Evolutionary conservation across 2,329 filamentous ascomycete species (phyloP).

Genomic region (Fusarium circinatum): DNA sequence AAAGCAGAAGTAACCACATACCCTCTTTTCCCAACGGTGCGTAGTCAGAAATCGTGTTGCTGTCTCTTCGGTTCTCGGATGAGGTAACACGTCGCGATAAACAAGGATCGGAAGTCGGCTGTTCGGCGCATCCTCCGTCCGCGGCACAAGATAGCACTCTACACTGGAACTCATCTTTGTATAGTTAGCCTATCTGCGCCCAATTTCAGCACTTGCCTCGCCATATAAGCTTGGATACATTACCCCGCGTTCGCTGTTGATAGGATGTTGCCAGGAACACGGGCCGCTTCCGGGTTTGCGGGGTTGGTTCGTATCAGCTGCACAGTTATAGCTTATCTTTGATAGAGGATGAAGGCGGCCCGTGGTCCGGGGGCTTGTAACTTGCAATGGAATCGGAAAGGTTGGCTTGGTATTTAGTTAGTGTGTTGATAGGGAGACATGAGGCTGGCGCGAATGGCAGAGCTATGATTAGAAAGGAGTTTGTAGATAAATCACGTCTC

Average conservation of each 20-base stretch:
- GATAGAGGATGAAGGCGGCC: background rate
- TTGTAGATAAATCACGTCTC: background rate
- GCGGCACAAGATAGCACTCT: background rate
- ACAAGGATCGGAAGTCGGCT: background rate
- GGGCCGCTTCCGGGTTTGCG: slow-evolving; percentile 2
- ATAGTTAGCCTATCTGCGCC: background rate
- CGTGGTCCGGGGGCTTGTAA: background rate
- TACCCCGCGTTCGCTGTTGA: background rate
- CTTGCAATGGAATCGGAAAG: background rate
- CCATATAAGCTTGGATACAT: background rate
- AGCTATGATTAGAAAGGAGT: background rate
- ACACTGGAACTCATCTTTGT: background rate
- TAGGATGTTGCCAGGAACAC: background rate
- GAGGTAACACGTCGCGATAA: background rate
- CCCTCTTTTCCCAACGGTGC: background rate
- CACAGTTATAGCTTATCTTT: background rate
- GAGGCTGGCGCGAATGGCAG: background rate
- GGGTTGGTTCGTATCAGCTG: background rate
- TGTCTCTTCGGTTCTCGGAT: background rate
- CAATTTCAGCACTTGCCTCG: background rate
- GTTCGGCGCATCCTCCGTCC: background rate
- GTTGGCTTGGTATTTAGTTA: rapidly evolving
- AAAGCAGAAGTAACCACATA: background rate
- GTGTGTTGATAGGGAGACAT: background rate
- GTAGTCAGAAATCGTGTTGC: background rate